A percentile compares a stretch with the other conserved stretches of the same genome.
Conservation (phyloP, 495 filamentous ascomycete species). For the Penicillium malachiteum region DNA sequence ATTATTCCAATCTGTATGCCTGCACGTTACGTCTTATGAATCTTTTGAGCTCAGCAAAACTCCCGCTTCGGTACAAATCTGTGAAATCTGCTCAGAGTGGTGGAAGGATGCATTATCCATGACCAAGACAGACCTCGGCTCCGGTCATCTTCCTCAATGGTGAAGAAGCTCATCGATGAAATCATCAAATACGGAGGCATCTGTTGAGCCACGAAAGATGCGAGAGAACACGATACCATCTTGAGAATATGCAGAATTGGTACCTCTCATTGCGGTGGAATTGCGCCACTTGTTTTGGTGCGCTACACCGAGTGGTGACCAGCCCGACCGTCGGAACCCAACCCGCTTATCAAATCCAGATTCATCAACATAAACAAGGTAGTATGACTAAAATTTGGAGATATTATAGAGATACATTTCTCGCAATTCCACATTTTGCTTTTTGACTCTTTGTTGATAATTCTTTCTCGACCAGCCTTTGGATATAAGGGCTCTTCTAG, state of each 20-base stretch:
- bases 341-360: background rate
- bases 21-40: too few species aligned
- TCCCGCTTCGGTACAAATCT: constrained; percentile 5
- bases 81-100: constrained; percentile 24
- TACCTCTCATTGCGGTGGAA: background rate
- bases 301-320: constrained; percentile 2
- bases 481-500: constrained; percentile 9
- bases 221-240: background rate
- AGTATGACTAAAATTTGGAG: background rate
- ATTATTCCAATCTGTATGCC: too few species aligned
- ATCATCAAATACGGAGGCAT: constrained; percentile 35
- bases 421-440: background rate
- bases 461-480: constrained; percentile 27
- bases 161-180: constrained; percentile 41
- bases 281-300: background rate
- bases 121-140: constrained; percentile 41
- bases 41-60: constrained; percentile 8
- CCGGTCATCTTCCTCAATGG: constrained; percentile 35
- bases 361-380: constrained; percentile 1
- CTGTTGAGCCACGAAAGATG: background rate
- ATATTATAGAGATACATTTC: background rate
- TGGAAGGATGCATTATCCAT: constrained; percentile 51
- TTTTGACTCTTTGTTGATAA: background rate
- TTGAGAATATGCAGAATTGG: background rate
- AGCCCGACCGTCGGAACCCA: background rate